Evolutionary conservation across 2,329 filamentous ascomycete species (phyloP), one percentile per base, ranked within the genome.

Genomic region (Xylaria sp.): DNA sequence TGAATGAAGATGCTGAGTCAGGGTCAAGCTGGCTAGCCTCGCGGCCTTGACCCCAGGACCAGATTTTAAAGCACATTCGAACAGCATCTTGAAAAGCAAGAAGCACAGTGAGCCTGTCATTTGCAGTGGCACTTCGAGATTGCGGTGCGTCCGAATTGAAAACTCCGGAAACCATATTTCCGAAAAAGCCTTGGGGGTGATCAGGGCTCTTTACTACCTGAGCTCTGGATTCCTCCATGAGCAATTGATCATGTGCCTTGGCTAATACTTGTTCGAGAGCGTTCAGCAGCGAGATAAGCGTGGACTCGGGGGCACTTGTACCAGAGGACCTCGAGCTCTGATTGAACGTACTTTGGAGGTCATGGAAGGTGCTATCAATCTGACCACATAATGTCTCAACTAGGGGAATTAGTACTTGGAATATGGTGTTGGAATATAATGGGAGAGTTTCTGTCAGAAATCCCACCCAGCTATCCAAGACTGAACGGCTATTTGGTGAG

Each of bases 1-100:
- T 91, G 79, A 97, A 97, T 0, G 94, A 98, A 9, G 94, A 93
- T 5, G 86, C 86, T 18, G 91, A 95, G 37, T 87, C 86, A 0
- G 83, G 77, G 77, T 97, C 92, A 64, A 91, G 88, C 25, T 83
- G 81, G 8, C 79, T 80, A 20, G 85, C 82, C 75, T 91, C 90
- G 34, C 84, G 84, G 2, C 87, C 87, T 76, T 91, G 89, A 6
- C 92, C 93, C 95, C 96, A 99, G 0, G 93, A 92, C 96, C 97
- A 99, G 62, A 99, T 97, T 13, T 86, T 89, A 78, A 97, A 97
- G 80, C 94, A 97, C 59, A 97, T 92, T 28, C 94, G 90, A 67
- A 98, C 93, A 0, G 94, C 94, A 79, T 99, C 97, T 80, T 98
- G 95, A 78, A 99, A 97, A 12, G 94, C 97, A n/a, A 99, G 85